phyloP scores from a whole-genome alignment of 2,329 filamentous ascomycete genomes.

The Xylaria sp. region DNA sequence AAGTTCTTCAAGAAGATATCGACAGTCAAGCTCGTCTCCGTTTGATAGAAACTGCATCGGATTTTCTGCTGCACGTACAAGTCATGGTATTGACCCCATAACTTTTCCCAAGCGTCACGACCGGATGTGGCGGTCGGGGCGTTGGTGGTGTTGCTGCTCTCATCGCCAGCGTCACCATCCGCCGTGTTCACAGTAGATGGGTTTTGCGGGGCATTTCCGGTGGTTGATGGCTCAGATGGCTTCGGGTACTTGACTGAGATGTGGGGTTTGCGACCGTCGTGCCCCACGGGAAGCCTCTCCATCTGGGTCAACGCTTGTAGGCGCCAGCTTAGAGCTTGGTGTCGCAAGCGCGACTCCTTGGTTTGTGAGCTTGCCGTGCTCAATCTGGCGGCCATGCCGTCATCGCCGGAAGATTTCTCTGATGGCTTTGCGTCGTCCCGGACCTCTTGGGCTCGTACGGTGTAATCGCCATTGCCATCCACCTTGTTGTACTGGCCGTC shows the following conservation, averaged over 20 bases:
- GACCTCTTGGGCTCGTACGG: constrained; percentile 50
- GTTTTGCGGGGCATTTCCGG: constrained; percentile 36
- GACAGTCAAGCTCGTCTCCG: constrained; percentile 49
- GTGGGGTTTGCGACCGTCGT: constrained; percentile 59
- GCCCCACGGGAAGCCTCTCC: constrained; percentile 56
- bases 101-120: constrained; percentile 34
- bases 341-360: constrained; percentile 46
- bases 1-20: constrained; percentile 56
- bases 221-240: constrained; percentile 38
- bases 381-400: constrained; percentile 42
- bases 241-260: constrained; percentile 50
- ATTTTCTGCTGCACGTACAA: constrained; percentile 48
- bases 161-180: neutral
- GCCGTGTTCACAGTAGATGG: constrained; percentile 6
- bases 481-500: constrained; percentile 53
- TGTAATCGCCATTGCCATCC: constrained; percentile 61
- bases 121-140: neutral
- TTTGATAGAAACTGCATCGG: constrained; percentile 56
- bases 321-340: constrained; percentile 58
- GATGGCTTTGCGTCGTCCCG: constrained; percentile 37
- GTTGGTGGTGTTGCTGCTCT: neutral
- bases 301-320: constrained; percentile 59
- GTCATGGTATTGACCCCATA: constrained; percentile 39
- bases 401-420: constrained; percentile 10
- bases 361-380: constrained; percentile 19